Evolutionary conservation across 805 yeast genomes (phyloP), one percentile per base, ranked within the genome.

Genomic region (Wickerhamiella cacticola): DNA sequence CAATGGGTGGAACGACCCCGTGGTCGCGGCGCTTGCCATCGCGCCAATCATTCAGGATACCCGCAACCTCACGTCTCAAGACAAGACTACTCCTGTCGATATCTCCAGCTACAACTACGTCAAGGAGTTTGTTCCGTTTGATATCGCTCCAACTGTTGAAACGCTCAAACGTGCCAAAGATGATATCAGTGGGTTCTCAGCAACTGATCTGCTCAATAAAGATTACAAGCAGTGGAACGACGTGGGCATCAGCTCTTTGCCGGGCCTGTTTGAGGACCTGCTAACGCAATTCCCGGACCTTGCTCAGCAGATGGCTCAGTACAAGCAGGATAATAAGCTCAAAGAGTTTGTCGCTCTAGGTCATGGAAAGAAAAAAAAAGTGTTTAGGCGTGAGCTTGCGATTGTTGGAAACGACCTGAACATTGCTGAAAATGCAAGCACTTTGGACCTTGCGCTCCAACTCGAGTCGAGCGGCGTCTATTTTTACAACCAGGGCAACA

Each of bases 11-110:
- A 42, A 40, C 8, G 59, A 64, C 31, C 53, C 58, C 2, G 74
- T 70, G 18, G 58, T 73, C 6, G 65, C 73, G 1, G 63, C 65
- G 25, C 63, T 85, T 12, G 67, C 78, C 5, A 52, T 79, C 42
- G 80, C 84, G 0, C 92, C 96, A 1, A 71, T 82, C 25, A 57
- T 86, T 33, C 68, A 82, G 10, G 97, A 89, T 56, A 88, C 97
- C 0, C 65, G 78, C 3, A 79, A 80, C 55, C 65, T 86, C 68
- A 44, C 47, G 5, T 29, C 25, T 9, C 66, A 71, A 8, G 69
- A 70, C 41, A 80, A 79, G 60, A 65, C 82, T 3, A 85, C 80
- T 52, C 58, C 59, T 0, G 68, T 67, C 3, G 97, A 89, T 61
- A 45, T 57, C 3, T 59, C 62, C 13, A 79, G 77, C 0, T 61